phyloP scores from a whole-genome alignment of 352 stramenopile genomes.

The Albugo candida region DNA sequence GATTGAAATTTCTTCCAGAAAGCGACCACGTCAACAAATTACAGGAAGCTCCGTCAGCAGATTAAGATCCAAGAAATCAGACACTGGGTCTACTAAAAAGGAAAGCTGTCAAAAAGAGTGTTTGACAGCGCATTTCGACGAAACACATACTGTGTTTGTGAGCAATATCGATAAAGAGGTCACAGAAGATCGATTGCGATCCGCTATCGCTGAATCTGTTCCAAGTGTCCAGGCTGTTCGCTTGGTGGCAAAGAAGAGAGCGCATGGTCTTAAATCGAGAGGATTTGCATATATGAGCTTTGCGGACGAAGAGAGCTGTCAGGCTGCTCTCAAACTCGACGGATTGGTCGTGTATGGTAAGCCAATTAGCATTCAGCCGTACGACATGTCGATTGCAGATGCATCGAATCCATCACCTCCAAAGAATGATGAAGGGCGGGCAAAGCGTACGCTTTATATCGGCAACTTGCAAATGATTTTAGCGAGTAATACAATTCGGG shows the following conservation, averaged over 20 bases:
- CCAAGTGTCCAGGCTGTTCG: conserved; percentile 29
- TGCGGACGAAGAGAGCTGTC: conserved; percentile 18
- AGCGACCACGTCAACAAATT: neutral
- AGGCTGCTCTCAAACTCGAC: conserved; percentile 14
- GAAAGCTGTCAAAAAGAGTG: neutral
- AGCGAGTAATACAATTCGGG: no score
- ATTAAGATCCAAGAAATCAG: neutral
- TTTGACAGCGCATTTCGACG: conserved; percentile 17
- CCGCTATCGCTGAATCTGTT: conserved; percentile 26
- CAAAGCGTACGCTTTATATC: no score
- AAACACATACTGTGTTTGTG: conserved; percentile 47
- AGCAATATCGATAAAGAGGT: conserved; percentile 43
- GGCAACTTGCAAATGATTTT: no score
- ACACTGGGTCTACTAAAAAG: neutral
- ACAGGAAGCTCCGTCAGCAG: neutral
- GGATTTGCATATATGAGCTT: conserved; percentile 66
- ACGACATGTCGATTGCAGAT: no score
- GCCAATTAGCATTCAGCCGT: conserved; percentile 20
- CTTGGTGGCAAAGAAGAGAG: conserved; percentile 39
- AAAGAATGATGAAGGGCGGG: no score
- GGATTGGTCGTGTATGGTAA: conserved; percentile 17
- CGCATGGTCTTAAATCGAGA: conserved; percentile 33
- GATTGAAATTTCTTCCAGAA: neutral
- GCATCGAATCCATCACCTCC: no score
- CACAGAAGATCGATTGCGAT: conserved; percentile 22